Evolutionary conservation across 306 rosid genomes (phyloP), one percentile per base, ranked within the genome.

Genomic region (Casuarina equisetifolia): DNA sequence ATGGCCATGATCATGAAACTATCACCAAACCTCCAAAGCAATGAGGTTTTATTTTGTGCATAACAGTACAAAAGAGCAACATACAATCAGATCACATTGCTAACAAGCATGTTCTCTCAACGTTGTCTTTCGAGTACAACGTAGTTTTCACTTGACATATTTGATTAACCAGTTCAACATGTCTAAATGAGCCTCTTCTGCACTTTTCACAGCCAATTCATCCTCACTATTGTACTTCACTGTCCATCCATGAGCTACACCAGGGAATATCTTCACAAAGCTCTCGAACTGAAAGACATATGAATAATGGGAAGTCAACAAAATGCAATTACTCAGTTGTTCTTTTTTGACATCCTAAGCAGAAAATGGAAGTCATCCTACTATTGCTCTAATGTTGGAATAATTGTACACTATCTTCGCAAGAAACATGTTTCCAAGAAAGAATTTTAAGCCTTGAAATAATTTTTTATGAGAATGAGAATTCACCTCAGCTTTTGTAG

Each of bases 251-350:
- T 85, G 86, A 9, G 48, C 51, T 51, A 88, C 87, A 36, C 89
- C 84, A 53, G 89, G 89, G 77, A 79, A 91, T 78, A 86, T 58
- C 78, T 89, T 91, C 78, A 90, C 90, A 70, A 83, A 87, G 78
- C 87, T 77, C 45, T 86, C 87, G 12, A 85, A 51, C 97, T 89
- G 73, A 39, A 12, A 75, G 9, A 66, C 3, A 17, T 12, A 17
- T 12, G 40, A 12, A 40, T 66, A 39, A 40, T 68, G 67, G 45
- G 19, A 59, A 46, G 52, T 68, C 36, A 40, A 40, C 5, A 40
- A 66, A 16, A 40, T 39, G 48, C 25, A 66, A 66, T 1, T 40
- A 20, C 39, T 6, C 3, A 8, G 32, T 40, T 15, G 42, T 32
- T 13, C 36, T n/a, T 13, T 13, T 63, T 38, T 17, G 16, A 16